Evolutionary conservation across 2,329 filamentous ascomycete genomes (phyloP), one percentile per base, ranked within the genome.

Genomic region (Verticillium zaregamsianum): DNA sequence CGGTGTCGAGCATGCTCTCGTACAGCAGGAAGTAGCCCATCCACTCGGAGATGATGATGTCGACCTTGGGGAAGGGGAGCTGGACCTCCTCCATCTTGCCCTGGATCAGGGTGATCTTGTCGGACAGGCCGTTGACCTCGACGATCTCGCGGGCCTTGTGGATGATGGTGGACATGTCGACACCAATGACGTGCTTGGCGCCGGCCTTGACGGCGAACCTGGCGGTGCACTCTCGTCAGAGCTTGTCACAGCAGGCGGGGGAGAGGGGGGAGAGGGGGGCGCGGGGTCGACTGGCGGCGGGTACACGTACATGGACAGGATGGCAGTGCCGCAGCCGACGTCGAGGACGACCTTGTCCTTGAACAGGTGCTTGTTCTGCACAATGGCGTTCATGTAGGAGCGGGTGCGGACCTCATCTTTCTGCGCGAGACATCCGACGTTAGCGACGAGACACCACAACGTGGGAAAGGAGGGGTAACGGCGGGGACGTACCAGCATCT

Each of bases 11-110:
- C 95, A 99, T 99, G 86, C 87, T 91, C 87, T 99, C 95, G 80
- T 99, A 99, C 64, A 99, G 88, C 59, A 99, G 82, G 83, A 98
- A 98, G 82, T 99, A 99, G 37, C 95, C 95, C 95, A 99, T 99
- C 95, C 95, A 99, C 83, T 99, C 95, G 2, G 94, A 98, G 76
- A 99, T 96, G 80, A 99, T 99, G 75, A 99, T 99, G 74, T 99
- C 95, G 67, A 99, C 95, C 80, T 98, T 91, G 72, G 92, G 90
- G 79, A 90, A 97, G 23, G 95, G 95, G 65, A 99, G 83, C 72
- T 90, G 83, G 55, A 99, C 93, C 81, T 99, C 95, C 82, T 99
- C 95, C 95, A 99, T 99, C 86, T 99, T 99, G 76, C 95, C 95
- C 82, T 98, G 95, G 66, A 99, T 86, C 63, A 99, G 87, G 59